phyloP scores from a whole-genome alignment of 495 filamentous ascomycete species.

The Aspergillus hancockii region DNA sequence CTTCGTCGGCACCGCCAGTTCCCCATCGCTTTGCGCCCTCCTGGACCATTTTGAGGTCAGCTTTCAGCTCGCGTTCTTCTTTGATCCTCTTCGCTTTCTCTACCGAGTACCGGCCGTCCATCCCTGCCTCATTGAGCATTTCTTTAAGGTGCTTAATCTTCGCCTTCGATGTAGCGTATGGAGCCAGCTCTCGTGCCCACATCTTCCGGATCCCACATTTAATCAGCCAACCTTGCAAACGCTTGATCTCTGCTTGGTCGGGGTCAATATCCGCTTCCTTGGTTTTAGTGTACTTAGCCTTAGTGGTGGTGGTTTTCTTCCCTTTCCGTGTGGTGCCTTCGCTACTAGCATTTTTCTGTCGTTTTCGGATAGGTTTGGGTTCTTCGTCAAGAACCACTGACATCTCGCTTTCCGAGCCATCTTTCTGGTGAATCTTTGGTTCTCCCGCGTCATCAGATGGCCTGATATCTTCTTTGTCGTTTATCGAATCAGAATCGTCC shows the following conservation, averaged over 20 bases:
- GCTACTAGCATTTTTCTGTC: conserved; percentile 38
- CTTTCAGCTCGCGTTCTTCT: conserved; percentile 76
- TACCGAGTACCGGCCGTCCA: conserved; percentile 82
- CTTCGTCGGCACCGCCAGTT: conserved; percentile 40
- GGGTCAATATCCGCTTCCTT: conserved; percentile 57
- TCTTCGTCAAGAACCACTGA: conserved; percentile 75
- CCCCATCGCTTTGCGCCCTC: conserved; percentile 81
- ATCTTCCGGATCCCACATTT: conserved; percentile 96
- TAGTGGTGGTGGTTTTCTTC: conserved; percentile 23
- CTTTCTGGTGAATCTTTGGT: conserved; percentile 29
- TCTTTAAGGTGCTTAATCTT: conserved; percentile 81
- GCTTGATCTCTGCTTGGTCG: conserved; percentile 81
- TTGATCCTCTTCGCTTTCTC: conserved; percentile 84
- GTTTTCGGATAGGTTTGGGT: conserved; percentile 53
- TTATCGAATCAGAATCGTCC: conserved; percentile 27
- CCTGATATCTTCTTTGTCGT: conserved; percentile 20
- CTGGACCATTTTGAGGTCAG: conserved; percentile 79
- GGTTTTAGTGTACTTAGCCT: conserved; percentile 21
- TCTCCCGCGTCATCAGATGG: conserved; percentile 21
- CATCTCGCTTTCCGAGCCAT: conserved; percentile 76
- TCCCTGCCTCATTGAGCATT: conserved; percentile 78
- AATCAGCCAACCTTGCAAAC: conserved; percentile 80
- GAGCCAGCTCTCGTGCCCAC: conserved; percentile 79
- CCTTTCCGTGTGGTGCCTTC: conserved; percentile 33
- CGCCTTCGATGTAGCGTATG: conserved; percentile 69